Evolutionary conservation across 2,329 filamentous ascomycete genomes (phyloP).

Genomic region (Xylaria sp.): DNA sequence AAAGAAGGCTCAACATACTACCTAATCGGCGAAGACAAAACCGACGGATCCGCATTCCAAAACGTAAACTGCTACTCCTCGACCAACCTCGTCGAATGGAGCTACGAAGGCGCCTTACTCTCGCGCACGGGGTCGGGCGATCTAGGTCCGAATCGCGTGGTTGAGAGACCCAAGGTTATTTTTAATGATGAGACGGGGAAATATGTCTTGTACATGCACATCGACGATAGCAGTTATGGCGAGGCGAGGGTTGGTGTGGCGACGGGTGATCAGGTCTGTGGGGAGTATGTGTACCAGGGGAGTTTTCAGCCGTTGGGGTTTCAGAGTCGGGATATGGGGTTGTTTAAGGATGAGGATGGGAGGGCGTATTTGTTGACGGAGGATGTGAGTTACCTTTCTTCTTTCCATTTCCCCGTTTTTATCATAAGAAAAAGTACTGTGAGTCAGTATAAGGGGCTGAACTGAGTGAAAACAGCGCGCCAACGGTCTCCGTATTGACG

Average conservation of each 20-base stretch:
- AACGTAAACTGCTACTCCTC: conserved; percentile 65
- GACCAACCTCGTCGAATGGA: conserved; percentile 59
- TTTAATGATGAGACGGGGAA: conserved; percentile 57
- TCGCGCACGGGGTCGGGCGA: conserved; percentile 49
- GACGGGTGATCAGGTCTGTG: conserved; percentile 53
- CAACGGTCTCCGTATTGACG: conserved; percentile 53
- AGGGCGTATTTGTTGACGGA: conserved; percentile 25
- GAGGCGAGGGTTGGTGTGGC: conserved; percentile 63
- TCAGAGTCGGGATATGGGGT: conserved; percentile 53
- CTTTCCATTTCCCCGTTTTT: not conserved
- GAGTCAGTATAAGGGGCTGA: not conserved
- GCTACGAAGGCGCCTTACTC: conserved; percentile 53
- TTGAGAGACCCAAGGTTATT: conserved; percentile 64
- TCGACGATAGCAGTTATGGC: conserved; percentile 51
- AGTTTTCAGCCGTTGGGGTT: conserved; percentile 43
- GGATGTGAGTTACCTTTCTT: conserved; percentile 17
- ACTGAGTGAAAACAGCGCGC: conserved; percentile 37
- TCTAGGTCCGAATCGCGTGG: conserved; percentile 55
- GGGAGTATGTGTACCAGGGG: conserved; percentile 44
- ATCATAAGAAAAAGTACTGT: not conserved
- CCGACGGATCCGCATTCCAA: conserved; percentile 54
- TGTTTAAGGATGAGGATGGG: conserved; percentile 40
- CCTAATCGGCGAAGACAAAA: conserved; percentile 66
- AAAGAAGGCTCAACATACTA: conserved; percentile 56
- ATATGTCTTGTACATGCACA: conserved; percentile 67